Evolutionary conservation across 2,329 filamentous ascomycete species (phyloP).

Genomic region (Aspergillus pseudotamarii): DNA sequence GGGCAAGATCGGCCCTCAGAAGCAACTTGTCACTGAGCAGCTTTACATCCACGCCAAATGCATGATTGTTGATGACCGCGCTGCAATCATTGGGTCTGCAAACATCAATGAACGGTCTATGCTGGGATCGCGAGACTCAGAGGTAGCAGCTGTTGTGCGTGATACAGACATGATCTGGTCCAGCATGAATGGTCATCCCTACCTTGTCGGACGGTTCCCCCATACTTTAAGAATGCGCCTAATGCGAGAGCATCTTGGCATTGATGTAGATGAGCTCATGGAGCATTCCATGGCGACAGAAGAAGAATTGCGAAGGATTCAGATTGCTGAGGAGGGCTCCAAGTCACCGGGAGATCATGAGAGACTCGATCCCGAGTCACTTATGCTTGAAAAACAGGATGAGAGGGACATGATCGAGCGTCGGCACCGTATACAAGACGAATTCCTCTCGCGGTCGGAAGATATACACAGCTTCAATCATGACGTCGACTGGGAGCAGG

Average conservation of each 20-base stretch:
- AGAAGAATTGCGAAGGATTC: constrained; percentile 63
- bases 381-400: constrained; percentile 40
- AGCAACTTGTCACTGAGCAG: constrained; percentile 88
- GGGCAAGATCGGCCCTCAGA: constrained; percentile 83
- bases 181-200: constrained; percentile 86
- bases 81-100: constrained; percentile 92
- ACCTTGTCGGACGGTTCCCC: constrained; percentile 87
- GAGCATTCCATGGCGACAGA: constrained; percentile 75
- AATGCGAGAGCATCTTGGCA: constrained; percentile 95
- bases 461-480: constrained; percentile 72
- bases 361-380: constrained; percentile 32
- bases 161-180: constrained; percentile 93
- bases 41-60: constrained; percentile 97
- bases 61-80: constrained; percentile 92
- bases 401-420: constrained; percentile 47
- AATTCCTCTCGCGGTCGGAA: constrained; percentile 60
- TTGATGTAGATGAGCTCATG: constrained; percentile 89
- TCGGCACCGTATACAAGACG: constrained; percentile 54
- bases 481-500: constrained; percentile 67
- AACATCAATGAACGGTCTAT: constrained; percentile 99
- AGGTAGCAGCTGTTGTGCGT: constrained; percentile 84
- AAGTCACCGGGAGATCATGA: constrained; percentile 25
- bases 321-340: constrained; percentile 53
- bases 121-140: constrained; percentile 88
- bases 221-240: constrained; percentile 89